Base-by-base conservation (phyloP, 768 basidiomycete species). In the Rhizopogon salebrosus region DNA sequence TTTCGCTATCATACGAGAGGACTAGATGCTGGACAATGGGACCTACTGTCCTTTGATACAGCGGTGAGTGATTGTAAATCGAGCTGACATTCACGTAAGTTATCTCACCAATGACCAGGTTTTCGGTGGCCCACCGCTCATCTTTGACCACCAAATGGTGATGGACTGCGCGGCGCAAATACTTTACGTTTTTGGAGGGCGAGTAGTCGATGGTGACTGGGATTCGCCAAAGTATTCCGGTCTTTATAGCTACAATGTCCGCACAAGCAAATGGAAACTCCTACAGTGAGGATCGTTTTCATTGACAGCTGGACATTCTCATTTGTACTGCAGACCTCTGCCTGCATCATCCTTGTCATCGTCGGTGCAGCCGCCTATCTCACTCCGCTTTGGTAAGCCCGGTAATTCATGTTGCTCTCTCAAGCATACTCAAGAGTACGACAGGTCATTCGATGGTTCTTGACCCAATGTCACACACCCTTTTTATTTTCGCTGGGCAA, bases 111-210 rank as follows among this genome's bases (percentile, higher is more conserved):
- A 48, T n/a, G 48, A 35, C 13, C 55, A 89, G 89, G 64, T 73
- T 0, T 75, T 77, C 4, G 84, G 82, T 2, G 89, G 88, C 1
- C 89, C 89, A 1, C 83, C 84, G 1, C 69, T 89, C 31, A 72
- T 91, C 37, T 87, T 83, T 57, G 90, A 92, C 62, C 89, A 91
- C 59, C 87, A 89, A 67, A 87, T 92, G 82, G 84, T 73, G 29
- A 80, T 91, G 61, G 89, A 92, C 59, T 76, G 76, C 37, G 83
- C 85, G 4, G 69, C 78, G 0, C 88, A 89, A 63, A 79, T 83
- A 3, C 62, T 92, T 6, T 92, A 90, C 54, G 79, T 89, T 6
- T 87, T 82, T 56, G 89, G 90, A 7, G 90, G 90, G 1, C 79
- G 85, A 14, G 73, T 89, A 3, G 79, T 85, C 14, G 85, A 87